Evolutionary conservation across 257 asterid genomes (phyloP), one percentile per base, ranked within the genome.

Genomic region (Scutellaria baicalensis): DNA sequence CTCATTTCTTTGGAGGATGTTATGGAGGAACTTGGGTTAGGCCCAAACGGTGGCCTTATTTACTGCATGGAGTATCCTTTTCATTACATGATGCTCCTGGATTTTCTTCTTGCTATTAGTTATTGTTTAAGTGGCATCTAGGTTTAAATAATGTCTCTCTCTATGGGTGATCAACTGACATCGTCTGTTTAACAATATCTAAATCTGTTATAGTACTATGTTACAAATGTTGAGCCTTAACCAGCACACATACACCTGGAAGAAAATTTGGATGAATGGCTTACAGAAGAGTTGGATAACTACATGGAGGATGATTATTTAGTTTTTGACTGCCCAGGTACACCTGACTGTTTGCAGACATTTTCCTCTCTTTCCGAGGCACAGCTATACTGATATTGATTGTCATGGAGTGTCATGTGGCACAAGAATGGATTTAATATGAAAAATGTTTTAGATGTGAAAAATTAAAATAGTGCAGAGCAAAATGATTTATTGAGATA

Each of bases 1-100:
- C 97, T 89, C 70, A 78, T 94, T 73, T 84, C 85, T 48, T 78
- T 94, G 83, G 97, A 94, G 73, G 96, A 94, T 78, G 99, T 88
- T 59, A 94, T 94, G 99, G 97, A 91, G 80, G 96, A 91, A 74
- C 89, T 89, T 59, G 88, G 89, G 55, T 81, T 93, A 74, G 96
- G 99, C 70, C 99, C 96, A 66, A 93, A 93, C 79, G 99, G 97
- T 64, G 96, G 96, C 70, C 96, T 94, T 70, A 78, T 94, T 47
- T 91, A 94, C 82, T 94, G 99, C 88, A 94, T 94, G 99, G 99
- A 94, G 97, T 94, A 94, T 91, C 96, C 96, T 82, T 82, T 59
- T 14, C 67, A 20, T 17, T 48, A 45, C 11, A 40, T 31, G 65
- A 17, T 70, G 20, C 64, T 39, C 33, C 67, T 50, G 51, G 11